These are phyloP conservation scores for Byssoonygena ceratinophila DNA, from an alignment of 2,329 filamentous ascomycete genomes.

Conservation along the genomic window DNA sequence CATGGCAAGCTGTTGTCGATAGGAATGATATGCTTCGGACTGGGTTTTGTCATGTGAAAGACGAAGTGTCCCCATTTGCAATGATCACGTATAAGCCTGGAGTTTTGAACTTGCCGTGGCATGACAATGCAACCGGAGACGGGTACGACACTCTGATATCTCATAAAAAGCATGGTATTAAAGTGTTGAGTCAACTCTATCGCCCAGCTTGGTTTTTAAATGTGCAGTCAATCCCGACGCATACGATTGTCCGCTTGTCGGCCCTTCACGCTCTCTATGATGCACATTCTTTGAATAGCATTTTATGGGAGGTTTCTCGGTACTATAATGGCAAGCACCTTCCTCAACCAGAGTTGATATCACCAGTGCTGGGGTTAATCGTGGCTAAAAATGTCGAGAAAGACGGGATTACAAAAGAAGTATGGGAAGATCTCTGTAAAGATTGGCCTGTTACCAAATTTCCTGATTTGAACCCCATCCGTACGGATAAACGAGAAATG, in stretches of 20 bases:
- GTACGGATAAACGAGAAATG: conserved; percentile 27
- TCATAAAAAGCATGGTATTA: not conserved
- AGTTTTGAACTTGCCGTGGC: conserved; percentile 33
- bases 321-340: conserved; percentile 28
- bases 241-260: conserved; percentile 38
- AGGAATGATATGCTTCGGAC: conserved; percentile 64
- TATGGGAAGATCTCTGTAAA: conserved; percentile 53
- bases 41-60: conserved; percentile 56
- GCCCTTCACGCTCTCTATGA: conserved; percentile 81
- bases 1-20: conserved; percentile 49
- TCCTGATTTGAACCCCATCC: conserved; percentile 60
- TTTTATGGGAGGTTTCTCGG: conserved; percentile 51
- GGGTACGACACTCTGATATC: conserved; percentile 4
- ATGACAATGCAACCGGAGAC: not conserved
- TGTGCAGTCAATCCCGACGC: conserved; percentile 31
- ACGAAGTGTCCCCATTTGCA: conserved; percentile 53
- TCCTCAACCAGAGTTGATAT: conserved; percentile 27
- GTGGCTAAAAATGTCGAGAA: conserved; percentile 29
- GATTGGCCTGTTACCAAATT: conserved; percentile 57
- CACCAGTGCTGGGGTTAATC: conserved; percentile 37
- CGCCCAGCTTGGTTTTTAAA: conserved; percentile 54
- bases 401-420: conserved; percentile 33
- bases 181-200: conserved; percentile 32
- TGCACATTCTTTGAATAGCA: conserved; percentile 57
- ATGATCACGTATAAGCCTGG: conserved; percentile 55